Evolutionary conservation across 2,329 filamentous ascomycete species (phyloP).

Genomic region (Zalaria sp.): DNA sequence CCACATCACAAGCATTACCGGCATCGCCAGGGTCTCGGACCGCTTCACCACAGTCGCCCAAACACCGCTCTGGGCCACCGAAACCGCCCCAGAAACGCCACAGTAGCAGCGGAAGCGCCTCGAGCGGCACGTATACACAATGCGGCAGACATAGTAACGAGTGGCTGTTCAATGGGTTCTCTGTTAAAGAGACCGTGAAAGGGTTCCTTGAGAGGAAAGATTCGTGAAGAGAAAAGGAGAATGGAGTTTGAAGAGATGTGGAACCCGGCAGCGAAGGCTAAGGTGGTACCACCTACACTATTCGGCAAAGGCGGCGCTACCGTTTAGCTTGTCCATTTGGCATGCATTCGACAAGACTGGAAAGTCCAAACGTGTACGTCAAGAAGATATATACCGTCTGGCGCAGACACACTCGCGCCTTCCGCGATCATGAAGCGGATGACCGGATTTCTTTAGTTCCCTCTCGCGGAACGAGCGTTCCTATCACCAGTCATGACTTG

Average conservation of each 20-base stretch:
- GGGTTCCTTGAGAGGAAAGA: not conserved
- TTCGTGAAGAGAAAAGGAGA: not conserved
- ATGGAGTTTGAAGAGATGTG: not conserved
- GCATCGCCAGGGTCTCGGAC: not conserved
- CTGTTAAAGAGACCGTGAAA: not conserved
- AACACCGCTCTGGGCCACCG: not conserved
- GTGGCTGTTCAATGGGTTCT: not conserved
- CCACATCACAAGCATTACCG: not conserved
- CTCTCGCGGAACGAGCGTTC: too few relatives aligned
- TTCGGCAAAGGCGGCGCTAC: too few relatives aligned
- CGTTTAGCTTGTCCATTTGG: too few relatives aligned
- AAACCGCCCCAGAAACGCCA: not conserved
- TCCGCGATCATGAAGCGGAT: too few relatives aligned
- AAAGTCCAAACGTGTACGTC: too few relatives aligned
- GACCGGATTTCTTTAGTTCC: too few relatives aligned
- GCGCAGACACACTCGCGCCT: too few relatives aligned
- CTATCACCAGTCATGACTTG: too few relatives aligned
- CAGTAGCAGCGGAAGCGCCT: not conserved
- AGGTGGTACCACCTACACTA: too few relatives aligned
- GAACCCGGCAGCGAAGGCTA: too few relatives aligned
- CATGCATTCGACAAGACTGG: too few relatives aligned
- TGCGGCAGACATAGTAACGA: not conserved
- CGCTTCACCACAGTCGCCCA: not conserved
- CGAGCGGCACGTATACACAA: not conserved
- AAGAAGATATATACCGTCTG: too few relatives aligned